Evolutionary conservation across 176 grass and related monocot species (phyloP).

Genomic region (Rhynchospora pubera): DNA sequence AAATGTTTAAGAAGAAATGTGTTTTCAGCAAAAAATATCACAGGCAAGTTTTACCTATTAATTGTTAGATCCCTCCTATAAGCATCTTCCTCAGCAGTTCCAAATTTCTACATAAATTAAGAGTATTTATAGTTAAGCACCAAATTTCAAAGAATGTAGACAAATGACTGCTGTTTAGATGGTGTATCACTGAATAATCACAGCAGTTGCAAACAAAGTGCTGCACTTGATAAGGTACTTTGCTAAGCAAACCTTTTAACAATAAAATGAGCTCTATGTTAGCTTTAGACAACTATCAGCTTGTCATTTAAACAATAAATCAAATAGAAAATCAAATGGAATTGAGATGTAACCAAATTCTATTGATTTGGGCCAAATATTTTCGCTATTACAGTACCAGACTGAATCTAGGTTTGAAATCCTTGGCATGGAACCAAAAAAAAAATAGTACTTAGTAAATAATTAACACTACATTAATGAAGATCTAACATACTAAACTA

Average conservation of each 20-base stretch:
- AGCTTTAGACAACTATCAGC: not conserved
- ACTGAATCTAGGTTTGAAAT: not conserved
- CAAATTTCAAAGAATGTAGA: not conserved
- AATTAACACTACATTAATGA: not conserved
- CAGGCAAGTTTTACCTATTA: slow-evolving; percentile 52
- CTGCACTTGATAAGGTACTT: not conserved
- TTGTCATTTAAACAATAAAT: not conserved
- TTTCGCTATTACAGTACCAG: not conserved
- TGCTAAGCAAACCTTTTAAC: not conserved
- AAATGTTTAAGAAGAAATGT: not conserved
- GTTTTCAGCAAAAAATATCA: not conserved
- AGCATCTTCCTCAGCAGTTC: slow-evolving; percentile 88
- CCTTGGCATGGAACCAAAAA: not conserved
- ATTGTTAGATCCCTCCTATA: slow-evolving; percentile 87
- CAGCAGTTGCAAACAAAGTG: not conserved
- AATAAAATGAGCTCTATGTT: not conserved
- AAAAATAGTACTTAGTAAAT: not conserved
- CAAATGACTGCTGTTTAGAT: not conserved
- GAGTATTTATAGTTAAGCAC: not conserved
- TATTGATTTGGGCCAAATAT: not conserved
- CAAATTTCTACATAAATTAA: slow-evolving; percentile 61
- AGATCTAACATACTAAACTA: not conserved
- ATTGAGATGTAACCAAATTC: not conserved
- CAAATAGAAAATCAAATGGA: not conserved
- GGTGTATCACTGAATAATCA: not conserved